Base-by-base conservation (phyloP, 164 flowering plant species). In the Buxus sempervirens region DNA sequence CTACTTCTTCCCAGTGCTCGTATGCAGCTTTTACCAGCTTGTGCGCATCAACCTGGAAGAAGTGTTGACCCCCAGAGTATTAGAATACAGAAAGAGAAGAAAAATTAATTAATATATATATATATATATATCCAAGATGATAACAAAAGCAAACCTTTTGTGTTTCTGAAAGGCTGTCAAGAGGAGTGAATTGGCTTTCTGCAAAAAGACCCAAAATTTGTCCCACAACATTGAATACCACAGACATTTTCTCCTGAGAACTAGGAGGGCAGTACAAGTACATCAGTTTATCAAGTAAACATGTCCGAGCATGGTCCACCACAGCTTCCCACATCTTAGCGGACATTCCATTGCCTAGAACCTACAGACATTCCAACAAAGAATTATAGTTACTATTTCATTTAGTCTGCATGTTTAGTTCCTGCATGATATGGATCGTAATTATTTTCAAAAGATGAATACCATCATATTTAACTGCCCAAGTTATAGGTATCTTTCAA, bases 321-420 rank as follows among this genome's bases (percentile, higher is more conserved):
- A 83, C 84, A 66, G 79, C 79, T 0, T 91, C 94, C 95, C 97
- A 91, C 85, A 82, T 86, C 74, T 83, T 90, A 62, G 86, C 73
- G 72, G 89, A 84, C 92, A 88, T 90, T 23, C 90, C 90, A 69
- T 80, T 79, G 38, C 96, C 96, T 65, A 88, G 77, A 54, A 89
- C 85, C 97, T 91, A 72, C 69, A 79, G 49, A 54, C 18, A 54
- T 66, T 18, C 55, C 64, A 36, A 65, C 8, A 21, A 42, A 49
- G 14, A 70, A 21, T n/a, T 53, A 26, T 59, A 8, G 56, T 23
- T 54, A 21, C n/a, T 19, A 42, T n/a, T 26, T 27, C 27, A 49
- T 22, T 56, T 63, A 26, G 38, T 48, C 41, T 18, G 16, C 19
- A 51, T 42, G 68, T 18, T 12, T 14, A 38, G 58, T 25, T 49